Conservation (phyloP, 2,329 filamentous ascomycete species). For the Tothia fuscella region DNA sequence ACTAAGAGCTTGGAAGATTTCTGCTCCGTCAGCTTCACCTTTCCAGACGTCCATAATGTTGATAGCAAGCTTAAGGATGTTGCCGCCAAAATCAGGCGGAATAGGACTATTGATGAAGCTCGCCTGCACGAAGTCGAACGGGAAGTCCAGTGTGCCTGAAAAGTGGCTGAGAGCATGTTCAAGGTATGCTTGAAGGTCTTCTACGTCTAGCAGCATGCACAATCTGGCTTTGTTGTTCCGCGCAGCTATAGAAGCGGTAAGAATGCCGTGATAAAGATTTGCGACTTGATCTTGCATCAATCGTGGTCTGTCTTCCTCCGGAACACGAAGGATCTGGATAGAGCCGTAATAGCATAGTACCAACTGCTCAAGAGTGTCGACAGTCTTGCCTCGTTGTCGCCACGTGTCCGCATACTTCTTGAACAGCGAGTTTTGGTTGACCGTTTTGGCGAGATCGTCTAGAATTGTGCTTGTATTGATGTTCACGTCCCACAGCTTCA, state of each 20-base stretch:
- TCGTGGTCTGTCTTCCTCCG: slow-evolving; percentile 31
- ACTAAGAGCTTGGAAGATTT: slow-evolving; percentile 33
- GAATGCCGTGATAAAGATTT: slow-evolving; percentile 34
- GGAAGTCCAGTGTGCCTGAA: slow-evolving; percentile 29
- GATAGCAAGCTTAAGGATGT: slow-evolving; percentile 38
- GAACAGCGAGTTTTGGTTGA: slow-evolving; percentile 23
- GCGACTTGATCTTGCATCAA: slow-evolving; percentile 39
- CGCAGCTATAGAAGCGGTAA: slow-evolving; percentile 28
- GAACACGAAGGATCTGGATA: slow-evolving; percentile 35
- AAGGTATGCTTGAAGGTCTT: slow-evolving; percentile 36
- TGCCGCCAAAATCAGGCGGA: slow-evolving; percentile 36
- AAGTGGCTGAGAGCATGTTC: slow-evolving; percentile 41
- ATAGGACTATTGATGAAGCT: slow-evolving; percentile 35
- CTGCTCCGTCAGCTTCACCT: slow-evolving; percentile 12
- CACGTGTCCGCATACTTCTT: slow-evolving; percentile 32
- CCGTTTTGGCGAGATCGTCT: slow-evolving; percentile 22
- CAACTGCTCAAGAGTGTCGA: slow-evolving; percentile 35
- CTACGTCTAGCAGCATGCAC: slow-evolving; percentile 33
- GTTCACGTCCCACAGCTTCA: slow-evolving; percentile 32
- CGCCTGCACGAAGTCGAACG: slow-evolving; percentile 41
- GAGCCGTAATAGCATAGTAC: slow-evolving; percentile 40
- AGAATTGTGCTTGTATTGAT: slow-evolving; percentile 29
- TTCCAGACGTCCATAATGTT: slow-evolving; percentile 23
- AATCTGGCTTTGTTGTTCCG: slow-evolving; percentile 31
- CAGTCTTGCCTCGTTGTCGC: slow-evolving; percentile 28